Percentiles rank a stretch among this genome's conserved stretches.
Evolutionary conservation across 805 yeast species (phyloP).

Genomic region (Sugiyamaella chiloensis): DNA sequence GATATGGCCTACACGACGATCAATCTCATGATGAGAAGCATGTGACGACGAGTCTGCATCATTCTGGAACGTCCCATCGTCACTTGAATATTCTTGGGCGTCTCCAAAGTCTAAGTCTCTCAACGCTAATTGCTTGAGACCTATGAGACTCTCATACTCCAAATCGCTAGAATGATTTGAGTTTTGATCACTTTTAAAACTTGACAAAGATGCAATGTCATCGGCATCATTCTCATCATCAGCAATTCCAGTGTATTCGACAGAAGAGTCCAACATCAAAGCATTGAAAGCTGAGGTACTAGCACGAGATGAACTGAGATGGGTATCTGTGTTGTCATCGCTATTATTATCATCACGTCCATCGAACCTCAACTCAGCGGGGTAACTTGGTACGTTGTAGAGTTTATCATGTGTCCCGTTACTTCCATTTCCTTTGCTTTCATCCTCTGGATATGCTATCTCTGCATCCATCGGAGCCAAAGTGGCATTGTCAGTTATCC

Average conservation of each 20-base stretch:
- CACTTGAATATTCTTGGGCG: constrained; percentile 9
- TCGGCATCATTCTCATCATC: constrained; percentile 12
- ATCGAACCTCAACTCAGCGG: no score
- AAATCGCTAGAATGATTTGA: constrained; percentile 17
- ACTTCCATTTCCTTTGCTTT: no score
- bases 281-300: no score
- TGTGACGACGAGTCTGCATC: constrained; percentile 14
- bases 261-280: no score
- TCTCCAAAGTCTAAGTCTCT: constrained; percentile 18
- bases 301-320: no score
- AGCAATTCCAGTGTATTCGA: constrained; percentile 10
- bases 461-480: no score
- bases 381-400: no score
- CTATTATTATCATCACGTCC: no score
- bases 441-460: no score
- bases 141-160: constrained; percentile 16
- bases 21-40: background rate
- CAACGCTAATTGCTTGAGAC: constrained; percentile 15
- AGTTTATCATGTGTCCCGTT: no score
- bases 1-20: constrained; percentile 3
- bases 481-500: no score
- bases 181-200: background rate
- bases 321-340: no score
- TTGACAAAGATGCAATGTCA: constrained; percentile 1
- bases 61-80: background rate